phyloP scores from a whole-genome alignment of 1,139 yeast species.

The Zygosaccharomyces sapae region DNA sequence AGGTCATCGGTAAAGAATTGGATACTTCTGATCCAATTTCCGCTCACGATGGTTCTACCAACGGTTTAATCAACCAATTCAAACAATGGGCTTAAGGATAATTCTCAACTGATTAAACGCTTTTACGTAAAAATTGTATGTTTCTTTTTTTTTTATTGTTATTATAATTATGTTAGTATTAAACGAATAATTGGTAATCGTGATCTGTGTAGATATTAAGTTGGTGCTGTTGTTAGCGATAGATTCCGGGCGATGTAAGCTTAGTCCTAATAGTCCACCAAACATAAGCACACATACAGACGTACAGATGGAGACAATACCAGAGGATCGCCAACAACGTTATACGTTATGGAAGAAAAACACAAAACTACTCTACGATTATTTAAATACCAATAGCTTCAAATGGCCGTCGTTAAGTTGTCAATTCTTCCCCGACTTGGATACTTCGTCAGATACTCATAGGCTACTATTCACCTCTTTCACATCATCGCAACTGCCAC shows the following conservation, averaged over 20 bases:
- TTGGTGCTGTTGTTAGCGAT: no score
- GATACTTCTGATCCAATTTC: constrained; percentile 53
- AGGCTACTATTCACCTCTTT: constrained; percentile 33
- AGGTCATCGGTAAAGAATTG: constrained; percentile 87
- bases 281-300: background rate
- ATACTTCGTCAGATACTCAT: constrained; percentile 29
- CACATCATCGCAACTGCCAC: constrained; percentile 36
- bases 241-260: no score
- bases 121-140: background rate
- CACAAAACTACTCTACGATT: constrained; percentile 68
- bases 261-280: no score
- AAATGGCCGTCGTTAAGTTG: constrained; percentile 79
- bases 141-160: background rate
- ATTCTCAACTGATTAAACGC: no score
- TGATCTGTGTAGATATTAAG: no score
- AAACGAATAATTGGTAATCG: no score
- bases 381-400: constrained; percentile 67
- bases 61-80: constrained; percentile 89
- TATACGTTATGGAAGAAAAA: constrained; percentile 74
- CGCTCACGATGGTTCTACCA: constrained; percentile 86
- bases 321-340: constrained; percentile 45
- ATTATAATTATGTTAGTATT: background rate
- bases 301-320: constrained; percentile 13
- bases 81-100: constrained; percentile 66
- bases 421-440: constrained; percentile 60